These are phyloP conservation scores for Pythium chondricola DNA, from an alignment of 352 stramenopile genomes.

Conservation along the genomic window DNA sequence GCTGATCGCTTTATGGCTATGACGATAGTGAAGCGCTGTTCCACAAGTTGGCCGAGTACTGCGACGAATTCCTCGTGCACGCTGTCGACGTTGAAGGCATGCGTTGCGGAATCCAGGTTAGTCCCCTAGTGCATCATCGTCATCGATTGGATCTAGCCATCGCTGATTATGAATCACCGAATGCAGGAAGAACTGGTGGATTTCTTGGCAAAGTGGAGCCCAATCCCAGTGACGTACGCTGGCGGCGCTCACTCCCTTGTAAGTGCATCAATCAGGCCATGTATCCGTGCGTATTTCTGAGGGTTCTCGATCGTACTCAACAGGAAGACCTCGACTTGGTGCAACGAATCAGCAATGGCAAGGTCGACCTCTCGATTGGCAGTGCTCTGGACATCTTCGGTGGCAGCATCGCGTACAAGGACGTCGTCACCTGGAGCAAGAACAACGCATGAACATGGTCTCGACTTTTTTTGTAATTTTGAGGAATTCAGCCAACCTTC, in stretches of 20 bases:
- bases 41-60: conserved; percentile 86
- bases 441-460: no score
- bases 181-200: conserved; percentile 92
- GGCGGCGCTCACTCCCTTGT: conserved; percentile 90
- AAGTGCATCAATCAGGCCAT: conserved; percentile 12
- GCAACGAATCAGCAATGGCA: conserved; percentile 86
- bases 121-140: not conserved
- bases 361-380: conserved; percentile 97
- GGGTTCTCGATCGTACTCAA: not conserved
- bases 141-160: no score
- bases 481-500: not conserved
- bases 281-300: not conserved
- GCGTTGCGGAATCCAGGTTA: conserved; percentile 89
- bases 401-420: conserved; percentile 89
- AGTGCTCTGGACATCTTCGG: conserved; percentile 97
- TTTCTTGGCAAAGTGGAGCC: conserved; percentile 87
- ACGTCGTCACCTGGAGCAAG: conserved; percentile 90
- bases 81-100: conserved; percentile 98
- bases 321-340: conserved; percentile 94
- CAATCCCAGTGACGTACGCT: conserved; percentile 96
- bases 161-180: no score
- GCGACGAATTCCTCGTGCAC: conserved; percentile 97
- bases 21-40: conserved; percentile 74
- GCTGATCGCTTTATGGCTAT: not conserved
- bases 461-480: conserved; percentile 9